Evolutionary conservation across 2,329 filamentous ascomycete species (phyloP), one percentile per base, ranked within the genome.

Genomic region (Hypomyces perniciosus): DNA sequence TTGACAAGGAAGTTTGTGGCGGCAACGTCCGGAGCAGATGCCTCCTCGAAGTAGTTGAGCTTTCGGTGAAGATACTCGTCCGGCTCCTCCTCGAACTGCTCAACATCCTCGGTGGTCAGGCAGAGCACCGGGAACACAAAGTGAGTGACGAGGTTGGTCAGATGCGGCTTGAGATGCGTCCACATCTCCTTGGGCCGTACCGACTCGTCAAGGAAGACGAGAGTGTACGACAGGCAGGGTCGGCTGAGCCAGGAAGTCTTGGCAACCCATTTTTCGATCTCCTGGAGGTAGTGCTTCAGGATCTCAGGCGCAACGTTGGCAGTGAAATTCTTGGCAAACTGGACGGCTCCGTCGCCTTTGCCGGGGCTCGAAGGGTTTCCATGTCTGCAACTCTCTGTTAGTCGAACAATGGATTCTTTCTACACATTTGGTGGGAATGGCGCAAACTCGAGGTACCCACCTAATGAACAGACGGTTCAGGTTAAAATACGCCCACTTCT

Each of bases 401-500:
- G 51, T 44, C 39, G n/a, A 6, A 20, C 33, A 41, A 44, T 39
- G 12, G 12, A 42, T 0, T 7, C n/a, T 6, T 20, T 30, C 20
- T 20, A 12, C 34, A 38, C 9, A 9, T 26, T 26, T 34, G 10
- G 39, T 9, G 8, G 35, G 7, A 12, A 12, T 12, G 35, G 35
- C 27, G 28, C 9, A 2, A 10, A 41, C 33, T 28, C 3, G 9
- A 49, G 78, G 55, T 73, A 92, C 88, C 20, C 20, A 20, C 20
- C 90, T 82, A 60, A 97, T 91, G 65, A 93, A 99, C 13, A 99
- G 81, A 56, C 93, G 83, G 73, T 99, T 99, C 61, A 99, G 73
- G 70, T 97, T 97, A 64, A 93, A 95, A 70, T 96, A 99, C 10
- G 92, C 88, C 93, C 93, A 97, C 72, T 99, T 99, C 84, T 97